Percentiles rank a stretch among this genome's conserved stretches.
These are phyloP conservation scores for Candida dajiaensis DNA, from an alignment of 805 yeast species.

Conservation along the genomic window DNA sequence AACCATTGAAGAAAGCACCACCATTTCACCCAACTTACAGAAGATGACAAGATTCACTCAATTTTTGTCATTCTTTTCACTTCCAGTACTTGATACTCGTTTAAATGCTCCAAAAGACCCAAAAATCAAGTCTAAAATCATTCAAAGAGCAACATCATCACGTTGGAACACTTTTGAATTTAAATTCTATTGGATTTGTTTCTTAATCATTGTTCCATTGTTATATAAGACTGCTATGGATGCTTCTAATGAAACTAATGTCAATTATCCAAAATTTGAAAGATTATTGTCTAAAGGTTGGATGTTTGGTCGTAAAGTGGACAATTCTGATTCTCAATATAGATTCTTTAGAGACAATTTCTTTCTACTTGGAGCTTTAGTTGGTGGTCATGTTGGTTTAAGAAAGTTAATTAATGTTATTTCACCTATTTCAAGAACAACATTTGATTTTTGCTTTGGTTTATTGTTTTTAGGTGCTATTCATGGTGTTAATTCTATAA, in stretches of 20 bases:
- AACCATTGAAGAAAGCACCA: too few relatives aligned
- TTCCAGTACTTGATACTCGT: conserved; percentile 38
- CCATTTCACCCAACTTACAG: too few relatives aligned
- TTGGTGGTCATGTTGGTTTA: conserved; percentile 45
- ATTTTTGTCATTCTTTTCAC: conserved; percentile 25
- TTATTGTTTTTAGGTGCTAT: conserved; percentile 59
- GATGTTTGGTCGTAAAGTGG: conserved; percentile 86
- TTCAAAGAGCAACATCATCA: conserved; percentile 26
- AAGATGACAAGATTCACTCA: neutral
- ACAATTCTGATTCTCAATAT: conserved; percentile 88
- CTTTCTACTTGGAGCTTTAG: conserved; percentile 50
- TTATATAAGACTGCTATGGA: conserved; percentile 79
- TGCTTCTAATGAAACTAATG: conserved; percentile 69
- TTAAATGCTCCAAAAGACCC: conserved; percentile 29
- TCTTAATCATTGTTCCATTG: conserved; percentile 68
- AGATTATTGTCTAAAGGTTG: conserved; percentile 73
- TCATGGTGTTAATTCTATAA: conserved; percentile 73
- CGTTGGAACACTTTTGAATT: conserved; percentile 80
- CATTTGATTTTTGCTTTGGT: conserved; percentile 75
- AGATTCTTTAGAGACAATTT: conserved; percentile 81
- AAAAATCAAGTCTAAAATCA: conserved; percentile 20
- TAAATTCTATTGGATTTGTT: conserved; percentile 55
- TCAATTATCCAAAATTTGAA: conserved; percentile 61
- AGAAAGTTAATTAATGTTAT: conserved; percentile 32
- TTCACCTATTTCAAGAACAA: conserved; percentile 33